Evolutionary conservation across 2,329 filamentous ascomycete genomes (phyloP).

Genomic region (Cladophialophora immunda): DNA sequence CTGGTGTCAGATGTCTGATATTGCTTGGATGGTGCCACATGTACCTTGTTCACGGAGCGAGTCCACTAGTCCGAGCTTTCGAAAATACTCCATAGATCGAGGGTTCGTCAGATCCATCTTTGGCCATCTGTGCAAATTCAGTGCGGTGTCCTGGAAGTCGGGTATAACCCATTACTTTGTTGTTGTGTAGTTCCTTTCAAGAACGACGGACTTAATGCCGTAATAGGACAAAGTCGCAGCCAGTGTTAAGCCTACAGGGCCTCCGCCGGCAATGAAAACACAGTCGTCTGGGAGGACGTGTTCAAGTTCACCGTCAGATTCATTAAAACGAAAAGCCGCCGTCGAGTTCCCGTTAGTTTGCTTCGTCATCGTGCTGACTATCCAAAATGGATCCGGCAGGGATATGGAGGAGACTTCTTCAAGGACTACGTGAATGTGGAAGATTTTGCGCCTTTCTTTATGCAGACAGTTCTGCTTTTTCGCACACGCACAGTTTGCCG

Average conservation of each 20-base stretch:
- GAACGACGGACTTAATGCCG: conserved; percentile 39
- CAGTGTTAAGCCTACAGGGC: conserved; percentile 54
- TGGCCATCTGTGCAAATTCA: conserved; percentile 42
- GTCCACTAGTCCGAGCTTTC: conserved; percentile 24
- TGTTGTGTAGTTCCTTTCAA: conserved; percentile 42
- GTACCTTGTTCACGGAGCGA: conserved; percentile 14
- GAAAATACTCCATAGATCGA: conserved; percentile 48
- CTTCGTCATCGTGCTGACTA: conserved; percentile 1
- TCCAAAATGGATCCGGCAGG: neutral
- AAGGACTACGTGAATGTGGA: neutral
- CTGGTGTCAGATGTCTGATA: neutral
- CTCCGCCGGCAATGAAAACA: conserved; percentile 57
- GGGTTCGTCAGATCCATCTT: conserved; percentile 52
- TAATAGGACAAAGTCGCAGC: conserved; percentile 39
- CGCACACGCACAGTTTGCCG: too few species aligned
- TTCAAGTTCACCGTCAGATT: neutral
- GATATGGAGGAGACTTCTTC: neutral
- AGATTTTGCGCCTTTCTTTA: too few species aligned
- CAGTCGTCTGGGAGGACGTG: conserved; percentile 1
- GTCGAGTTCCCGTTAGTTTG: conserved; percentile 3
- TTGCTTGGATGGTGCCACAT: neutral
- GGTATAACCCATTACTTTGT: conserved; percentile 28
- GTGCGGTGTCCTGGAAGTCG: neutral
- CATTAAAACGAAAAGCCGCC: neutral
- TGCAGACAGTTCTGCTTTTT: too few species aligned